Percentiles rank a stretch among this genome's conserved stretches.
phyloP scores from a whole-genome alignment of 163 green algal species.

The Botryococcus braunii region DNA sequence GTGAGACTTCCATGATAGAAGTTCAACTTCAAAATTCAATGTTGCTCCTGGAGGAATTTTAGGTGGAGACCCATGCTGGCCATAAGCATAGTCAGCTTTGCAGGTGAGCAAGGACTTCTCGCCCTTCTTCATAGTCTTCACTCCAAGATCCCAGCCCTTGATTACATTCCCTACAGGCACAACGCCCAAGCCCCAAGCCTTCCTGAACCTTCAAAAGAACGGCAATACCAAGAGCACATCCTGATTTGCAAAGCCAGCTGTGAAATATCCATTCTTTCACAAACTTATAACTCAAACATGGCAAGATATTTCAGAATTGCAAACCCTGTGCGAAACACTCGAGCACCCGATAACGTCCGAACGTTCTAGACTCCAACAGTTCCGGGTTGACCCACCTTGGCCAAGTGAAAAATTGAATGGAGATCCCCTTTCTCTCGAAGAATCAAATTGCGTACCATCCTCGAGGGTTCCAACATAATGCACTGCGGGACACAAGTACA shows the following conservation, averaged over 20 bases:
- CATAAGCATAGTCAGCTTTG: slow-evolving; percentile 76
- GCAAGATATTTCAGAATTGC: neutral
- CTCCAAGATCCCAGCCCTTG: slow-evolving; percentile 83
- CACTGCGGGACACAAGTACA: slow-evolving; percentile 39
- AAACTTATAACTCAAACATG: neutral
- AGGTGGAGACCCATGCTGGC: slow-evolving; percentile 58
- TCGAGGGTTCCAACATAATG: slow-evolving; percentile 84
- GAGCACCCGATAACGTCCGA: neutral
- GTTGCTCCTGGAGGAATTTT: slow-evolving; percentile 77
- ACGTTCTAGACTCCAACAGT: neutral
- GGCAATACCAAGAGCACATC: neutral
- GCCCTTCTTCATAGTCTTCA: slow-evolving; percentile 83
- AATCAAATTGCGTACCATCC: slow-evolving; percentile 83
- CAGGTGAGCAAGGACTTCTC: slow-evolving; percentile 51
- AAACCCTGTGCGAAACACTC: neutral
- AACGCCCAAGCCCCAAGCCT: neutral
- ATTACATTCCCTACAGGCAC: slow-evolving; percentile 61
- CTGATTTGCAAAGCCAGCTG: neutral
- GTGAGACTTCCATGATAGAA: slow-evolving; percentile 74
- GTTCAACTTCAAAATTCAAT: slow-evolving; percentile 65
- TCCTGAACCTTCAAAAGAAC: neutral
- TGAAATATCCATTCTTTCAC: neutral
- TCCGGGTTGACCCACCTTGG: slow-evolving; percentile 32
- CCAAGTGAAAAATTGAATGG: slow-evolving; percentile 82
- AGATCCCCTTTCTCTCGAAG: slow-evolving; percentile 52